Percentiles rank a stretch among this genome's conserved stretches.
Conservation (phyloP, 305 asterid genomes). For the Plantago coronopus region DNA sequence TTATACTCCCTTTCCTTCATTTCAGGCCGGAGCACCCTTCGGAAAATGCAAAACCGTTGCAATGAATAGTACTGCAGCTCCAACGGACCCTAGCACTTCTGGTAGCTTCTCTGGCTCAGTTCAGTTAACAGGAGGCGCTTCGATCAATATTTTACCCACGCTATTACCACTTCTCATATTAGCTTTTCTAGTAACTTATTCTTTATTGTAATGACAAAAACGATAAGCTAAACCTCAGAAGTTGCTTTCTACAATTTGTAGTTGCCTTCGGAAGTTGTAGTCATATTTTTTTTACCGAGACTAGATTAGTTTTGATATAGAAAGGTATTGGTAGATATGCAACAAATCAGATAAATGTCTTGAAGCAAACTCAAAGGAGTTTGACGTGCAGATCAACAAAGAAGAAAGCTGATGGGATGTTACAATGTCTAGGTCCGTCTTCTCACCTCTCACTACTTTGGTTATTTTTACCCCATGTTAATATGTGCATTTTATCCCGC, state of each 20-base stretch:
- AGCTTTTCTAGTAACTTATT: constrained; percentile 24
- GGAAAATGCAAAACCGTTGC: constrained; percentile 70
- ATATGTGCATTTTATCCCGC: not conserved
- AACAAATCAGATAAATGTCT: constrained; percentile 13
- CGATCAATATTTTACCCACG: constrained; percentile 33
- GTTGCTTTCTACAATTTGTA: not conserved
- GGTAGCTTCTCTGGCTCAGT: constrained; percentile 94
- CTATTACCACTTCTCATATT: constrained; percentile 24
- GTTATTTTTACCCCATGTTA: not conserved
- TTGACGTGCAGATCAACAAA: constrained; percentile 15
- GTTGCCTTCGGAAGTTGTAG: constrained; percentile 16
- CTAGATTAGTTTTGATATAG: constrained; percentile 27
- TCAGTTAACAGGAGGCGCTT: constrained; percentile 66
- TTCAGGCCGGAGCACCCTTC: constrained; percentile 75
- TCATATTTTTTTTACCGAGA: constrained; percentile 34
- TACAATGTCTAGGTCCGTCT: constrained; percentile 22
- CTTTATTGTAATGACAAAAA: constrained; percentile 26
- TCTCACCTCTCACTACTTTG: constrained; percentile 4
- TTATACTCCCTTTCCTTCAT: not conserved
- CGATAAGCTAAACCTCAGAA: constrained; percentile 18
- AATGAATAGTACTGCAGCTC: constrained; percentile 35
- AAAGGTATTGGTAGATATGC: constrained; percentile 17
- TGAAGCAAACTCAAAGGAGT: constrained; percentile 19
- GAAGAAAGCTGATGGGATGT: constrained; percentile 13
- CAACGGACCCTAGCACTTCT: constrained; percentile 30